These are phyloP conservation scores for Suillus cothurnatus DNA, from an alignment of 768 basidiomycete species.

Conservation along the genomic window DNA sequence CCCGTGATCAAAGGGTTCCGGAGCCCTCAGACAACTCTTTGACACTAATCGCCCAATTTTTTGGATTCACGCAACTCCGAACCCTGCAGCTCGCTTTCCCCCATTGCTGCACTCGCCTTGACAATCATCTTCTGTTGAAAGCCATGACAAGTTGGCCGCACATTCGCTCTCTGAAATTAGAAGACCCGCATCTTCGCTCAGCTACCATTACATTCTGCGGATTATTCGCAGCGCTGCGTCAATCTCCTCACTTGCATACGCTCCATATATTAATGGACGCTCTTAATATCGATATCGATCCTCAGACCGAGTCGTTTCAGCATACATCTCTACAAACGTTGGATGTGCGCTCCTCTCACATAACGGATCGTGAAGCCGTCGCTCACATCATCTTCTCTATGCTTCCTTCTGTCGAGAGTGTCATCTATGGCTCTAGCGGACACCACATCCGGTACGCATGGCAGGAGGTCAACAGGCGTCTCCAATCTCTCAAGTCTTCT, in stretches of 20 bases:
- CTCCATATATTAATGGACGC: not conserved
- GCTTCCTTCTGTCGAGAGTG: not conserved
- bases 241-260: not conserved
- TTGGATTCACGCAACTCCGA: not conserved
- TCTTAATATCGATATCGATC: not conserved
- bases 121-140: not conserved
- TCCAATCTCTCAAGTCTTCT: conserved; percentile 4
- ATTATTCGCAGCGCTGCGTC: not conserved
- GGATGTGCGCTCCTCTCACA: not conserved
- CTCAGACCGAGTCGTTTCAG: not conserved
- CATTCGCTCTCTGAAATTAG: not conserved
- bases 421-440: not conserved
- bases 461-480: not conserved
- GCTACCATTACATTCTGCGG: conserved; percentile 1
- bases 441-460: not conserved
- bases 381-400: not conserved
- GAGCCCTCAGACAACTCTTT: not conserved
- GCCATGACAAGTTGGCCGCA: not conserved
- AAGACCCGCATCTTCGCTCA: not conserved
- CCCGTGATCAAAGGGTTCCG: not conserved
- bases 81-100: not conserved
- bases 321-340: not conserved
- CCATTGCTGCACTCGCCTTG: not conserved
- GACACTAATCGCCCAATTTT: not conserved
- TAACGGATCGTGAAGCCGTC: not conserved